Evolutionary conservation across 371 early-diverging fungal genomes (phyloP), one percentile per base, ranked within the genome.

Genomic region (Rhizomucor miehei): DNA sequence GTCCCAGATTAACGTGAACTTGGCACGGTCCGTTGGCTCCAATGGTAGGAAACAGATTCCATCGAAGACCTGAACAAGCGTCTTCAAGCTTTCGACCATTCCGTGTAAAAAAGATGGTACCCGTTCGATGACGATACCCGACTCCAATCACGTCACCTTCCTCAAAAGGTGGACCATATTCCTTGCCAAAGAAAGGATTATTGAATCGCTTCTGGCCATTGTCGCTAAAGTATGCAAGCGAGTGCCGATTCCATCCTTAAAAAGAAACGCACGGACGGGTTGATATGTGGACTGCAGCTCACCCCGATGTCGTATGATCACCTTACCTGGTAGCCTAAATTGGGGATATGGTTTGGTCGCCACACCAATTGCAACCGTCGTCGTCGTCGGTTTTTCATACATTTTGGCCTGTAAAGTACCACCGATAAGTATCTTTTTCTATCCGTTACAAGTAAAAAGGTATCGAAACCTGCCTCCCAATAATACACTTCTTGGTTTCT

Each of bases 131-230:
- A 52, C 87, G 75, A 68, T 86, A 87, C n/a, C 90, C 90, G 35
- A 89, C 81, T 16, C 91, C 91, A 20, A 91, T 75, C 1, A 88
- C 86, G 65, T 90, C 91, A 2, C 89, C 89, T 56, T 82, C 82
- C 51, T 74, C 57, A 54, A 82, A 88, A 13, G 79, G 67, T 19
- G 79, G 64, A 25, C 87, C 87, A 52, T 85, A 80, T 1, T 75
- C 70, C 36, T 74, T 69, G 17, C 84, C 82, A 45, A 72, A 72
- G 62, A 88, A 87, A 2, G 85, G 85, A 41, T 80, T 80, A 63
- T 78, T 84, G 48, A 81, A 81, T 52, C 77, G 73, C 60, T 88
- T 83, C 21, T 64, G 63, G n/a, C 89, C 89, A 38, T 63, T 81
- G 59, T 82, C 76, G 6, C 81, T 77, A 59, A 84, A 81, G 62